A percentile compares a stretch with the other conserved stretches of the same genome.
These are phyloP conservation scores for Rosa lucieae DNA, from an alignment of 306 rosid species.

Conservation along the genomic window DNA sequence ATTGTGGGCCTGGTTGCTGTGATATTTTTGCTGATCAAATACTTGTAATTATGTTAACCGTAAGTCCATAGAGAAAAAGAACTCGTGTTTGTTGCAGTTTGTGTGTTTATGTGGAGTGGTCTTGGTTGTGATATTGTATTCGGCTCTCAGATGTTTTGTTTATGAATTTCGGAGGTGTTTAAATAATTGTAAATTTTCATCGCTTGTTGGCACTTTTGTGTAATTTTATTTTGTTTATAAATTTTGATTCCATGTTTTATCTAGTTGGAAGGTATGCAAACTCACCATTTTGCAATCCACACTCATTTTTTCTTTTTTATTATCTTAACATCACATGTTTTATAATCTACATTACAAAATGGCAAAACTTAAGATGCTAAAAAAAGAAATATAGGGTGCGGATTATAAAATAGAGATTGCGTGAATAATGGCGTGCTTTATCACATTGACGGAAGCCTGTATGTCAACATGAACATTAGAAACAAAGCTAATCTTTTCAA, in stretches of 20 bases:
- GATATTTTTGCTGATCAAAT: slow-evolving; percentile 66
- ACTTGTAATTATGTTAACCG: slow-evolving; percentile 49
- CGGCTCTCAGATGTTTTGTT: slow-evolving; percentile 16
- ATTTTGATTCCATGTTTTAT: not conserved
- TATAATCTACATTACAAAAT: too few species aligned
- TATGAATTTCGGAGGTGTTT: slow-evolving; percentile 8
- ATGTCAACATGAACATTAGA: not conserved
- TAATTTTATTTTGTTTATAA: not conserved
- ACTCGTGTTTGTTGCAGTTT: not conserved
- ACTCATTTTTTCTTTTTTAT: too few species aligned
- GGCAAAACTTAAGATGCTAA: too few species aligned
- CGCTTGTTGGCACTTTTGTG: not conserved
- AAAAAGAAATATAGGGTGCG: too few species aligned
- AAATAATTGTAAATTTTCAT: slow-evolving; percentile 14
- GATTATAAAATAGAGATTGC: too few species aligned
- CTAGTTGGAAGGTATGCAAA: not conserved
- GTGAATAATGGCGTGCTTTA: not conserved
- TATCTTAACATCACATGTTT: too few species aligned
- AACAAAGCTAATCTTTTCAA: not conserved
- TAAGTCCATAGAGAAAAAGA: slow-evolving; percentile 9
- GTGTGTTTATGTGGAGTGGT: slow-evolving; percentile 29
- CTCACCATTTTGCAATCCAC: too few species aligned
- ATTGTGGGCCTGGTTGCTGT: slow-evolving; percentile 67
- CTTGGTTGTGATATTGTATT: slow-evolving; percentile 17
- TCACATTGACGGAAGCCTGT: not conserved